Evolutionary conservation across 2,329 filamentous ascomycete genomes (phyloP), one percentile per base, ranked within the genome.

Genomic region (Fusarium heterosporum): DNA sequence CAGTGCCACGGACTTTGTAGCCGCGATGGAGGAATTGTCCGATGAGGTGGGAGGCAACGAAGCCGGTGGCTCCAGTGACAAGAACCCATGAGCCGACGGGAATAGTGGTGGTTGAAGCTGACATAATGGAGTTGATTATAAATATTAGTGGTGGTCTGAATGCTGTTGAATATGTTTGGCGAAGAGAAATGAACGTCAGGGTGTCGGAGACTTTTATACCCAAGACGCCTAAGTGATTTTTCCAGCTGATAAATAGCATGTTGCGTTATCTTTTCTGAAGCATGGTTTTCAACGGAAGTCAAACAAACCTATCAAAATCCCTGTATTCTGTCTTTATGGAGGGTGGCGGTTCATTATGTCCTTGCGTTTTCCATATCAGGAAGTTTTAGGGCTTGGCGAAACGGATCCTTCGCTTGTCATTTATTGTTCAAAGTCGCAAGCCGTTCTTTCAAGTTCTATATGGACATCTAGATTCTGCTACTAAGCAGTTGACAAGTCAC

Each of bases 11-110:
- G 8, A 85, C 81, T 9, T 67, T 65, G 64, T 78, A 83, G 14
- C 81, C 81, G 5, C 73, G 70, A 2, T 75, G 54, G 17, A 84
- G 74, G 12, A 84, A 72, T 14, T 78, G 70, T n/a, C 80, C 69
- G 30, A 75, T 72, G 5, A 82, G 72, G 41, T 84, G 79, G 8
- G 77, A 77, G 26, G 73, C 82, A 25, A 85, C 75, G 64, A 79
- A 83, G 32, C 82, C 82, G 46, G 78, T 84, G 3, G 75, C 78
- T 8, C 82, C 82, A 1, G 82, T 84, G 14, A 85, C 77, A 5
- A 85, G 77, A 28, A 84, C 72, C 40, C 61, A 66, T 4, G 75
- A 76, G 11, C 74, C 76, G 8, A 55, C 41, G 9, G 72, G 71
- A 26, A 79, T 73, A 3, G 43, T 26, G 13, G 40, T 12, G 22